Evolutionary conservation across 805 yeast genomes (phyloP), one percentile per base, ranked within the genome.

Genomic region (Schizosaccharomyces osmophilus): DNA sequence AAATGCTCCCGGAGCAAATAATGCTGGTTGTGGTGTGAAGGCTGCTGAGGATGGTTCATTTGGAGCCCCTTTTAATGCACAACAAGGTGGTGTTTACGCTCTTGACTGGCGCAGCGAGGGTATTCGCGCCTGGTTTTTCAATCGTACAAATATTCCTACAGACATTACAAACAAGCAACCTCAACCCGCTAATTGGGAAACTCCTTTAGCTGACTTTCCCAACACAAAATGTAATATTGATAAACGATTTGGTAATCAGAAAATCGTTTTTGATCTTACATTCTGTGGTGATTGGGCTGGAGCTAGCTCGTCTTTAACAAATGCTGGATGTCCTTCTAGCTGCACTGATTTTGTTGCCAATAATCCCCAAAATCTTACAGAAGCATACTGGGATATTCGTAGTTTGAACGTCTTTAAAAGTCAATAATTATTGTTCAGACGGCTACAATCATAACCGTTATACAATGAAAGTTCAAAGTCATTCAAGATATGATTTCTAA

Each of bases 201-300:
- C 13, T 9, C 61, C 61, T 17, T 17, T n/a, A 17, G 61, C 61
- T 29, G 39, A 29, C 22, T 59, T 59, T 29, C 61, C 61, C 19
- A 29, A 43, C 17, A 29, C 54, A 19, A 22, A 45, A 15, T 59
- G 61, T 51, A 13, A 41, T 41, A 41, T 59, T 19, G 36, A 24
- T n/a, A 43, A 39, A 26, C 9, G 8, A 17, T 59, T 59, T 32
- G 9, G 15, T 15, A 5, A 19, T 6, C 61, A 59, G 13, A 22
- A 22, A 3, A 42, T 59, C 9, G 19, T 59, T 4, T 39, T 59
- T 29, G 48, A 59, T 45, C 55, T 59, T 9, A 43, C 61, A 26
- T 43, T 59, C 29, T 59, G 61, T 26, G 61, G 61, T 31, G 61
- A 59, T 29, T 59, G 61, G 61, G 61, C 61, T 8, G 54, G 54